These are phyloP conservation scores for Parmales sp. DNA, from an alignment of 108 stramenopile species.

Conservation along the genomic window DNA sequence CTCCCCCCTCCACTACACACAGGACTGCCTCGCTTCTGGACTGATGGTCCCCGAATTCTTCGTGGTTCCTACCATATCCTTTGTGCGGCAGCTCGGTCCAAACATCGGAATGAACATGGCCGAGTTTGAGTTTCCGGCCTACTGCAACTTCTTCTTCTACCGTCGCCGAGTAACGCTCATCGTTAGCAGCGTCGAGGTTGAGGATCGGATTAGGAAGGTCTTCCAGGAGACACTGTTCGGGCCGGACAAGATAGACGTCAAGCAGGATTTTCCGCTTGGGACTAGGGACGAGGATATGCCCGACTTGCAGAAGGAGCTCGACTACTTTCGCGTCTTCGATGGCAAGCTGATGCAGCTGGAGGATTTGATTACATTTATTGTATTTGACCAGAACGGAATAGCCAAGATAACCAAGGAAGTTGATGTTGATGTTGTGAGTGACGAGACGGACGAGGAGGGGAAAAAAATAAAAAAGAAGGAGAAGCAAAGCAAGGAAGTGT, in stretches of 20 bases:
- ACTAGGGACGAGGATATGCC: constrained; percentile 21
- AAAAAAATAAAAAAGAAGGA: too few relatives aligned
- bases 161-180: constrained; percentile 71
- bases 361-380: constrained; percentile 21
- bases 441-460: not conserved
- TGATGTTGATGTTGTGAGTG: too few relatives aligned
- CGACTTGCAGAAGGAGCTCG: constrained; percentile 25
- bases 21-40: constrained; percentile 77
- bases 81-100: constrained; percentile 80
- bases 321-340: constrained; percentile 26
- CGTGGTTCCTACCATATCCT: constrained; percentile 81
- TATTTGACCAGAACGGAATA: constrained; percentile 13
- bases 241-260: constrained; percentile 47
- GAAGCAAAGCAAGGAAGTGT: too few relatives aligned
- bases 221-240: constrained; percentile 75
- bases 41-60: constrained; percentile 70
- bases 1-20: too few relatives aligned
- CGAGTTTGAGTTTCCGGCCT: constrained; percentile 92
- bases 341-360: constrained; percentile 25
- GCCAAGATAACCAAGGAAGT: too few relatives aligned
- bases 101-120: constrained; percentile 83
- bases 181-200: constrained; percentile 67
- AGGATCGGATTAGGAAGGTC: constrained; percentile 65
- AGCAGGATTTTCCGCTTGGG: constrained; percentile 19
- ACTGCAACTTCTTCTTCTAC: constrained; percentile 86